Conservation (phyloP, 805 yeast species). For the Blastobotrys chiropterorum region DNA sequence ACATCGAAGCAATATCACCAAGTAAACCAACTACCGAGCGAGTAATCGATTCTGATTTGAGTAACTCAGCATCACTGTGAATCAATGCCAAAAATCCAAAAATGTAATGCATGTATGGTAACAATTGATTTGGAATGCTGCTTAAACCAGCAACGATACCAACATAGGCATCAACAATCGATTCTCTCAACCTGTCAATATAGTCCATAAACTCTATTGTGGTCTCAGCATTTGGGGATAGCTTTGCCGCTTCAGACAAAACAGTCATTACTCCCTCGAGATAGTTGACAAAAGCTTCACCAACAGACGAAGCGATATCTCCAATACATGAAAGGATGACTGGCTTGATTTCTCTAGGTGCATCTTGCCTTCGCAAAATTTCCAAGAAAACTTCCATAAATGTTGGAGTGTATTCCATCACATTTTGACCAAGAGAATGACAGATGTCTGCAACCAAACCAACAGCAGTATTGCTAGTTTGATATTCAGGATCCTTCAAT, state of each 20-base stretch:
- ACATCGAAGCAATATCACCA: conserved; percentile 90
- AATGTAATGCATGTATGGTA: conserved; percentile 60
- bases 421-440: conserved; percentile 72
- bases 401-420: conserved; percentile 69
- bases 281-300: conserved; percentile 66
- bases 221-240: conserved; percentile 38
- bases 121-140: conserved; percentile 57
- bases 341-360: conserved; percentile 79
- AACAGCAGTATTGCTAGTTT: conserved; percentile 82
- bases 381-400: conserved; percentile 80
- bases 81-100: conserved; percentile 61
- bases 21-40: conserved; percentile 83
- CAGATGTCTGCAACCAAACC: conserved; percentile 93
- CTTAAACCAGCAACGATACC: conserved; percentile 91
- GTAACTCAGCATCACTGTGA: conserved; percentile 53
- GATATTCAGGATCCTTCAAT: conserved; percentile 72
- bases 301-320: conserved; percentile 87
- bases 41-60: conserved; percentile 61
- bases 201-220: conserved; percentile 75
- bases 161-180: conserved; percentile 92
- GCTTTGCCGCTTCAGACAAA: conserved; percentile 35
- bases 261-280: conserved; percentile 73
- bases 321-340: conserved; percentile 89
- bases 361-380: conserved; percentile 57
- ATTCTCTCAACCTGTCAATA: conserved; percentile 62